These are phyloP conservation scores for Diospyros kaki DNA, from an alignment of 148 eudicot genomes.

Conservation along the genomic window DNA sequence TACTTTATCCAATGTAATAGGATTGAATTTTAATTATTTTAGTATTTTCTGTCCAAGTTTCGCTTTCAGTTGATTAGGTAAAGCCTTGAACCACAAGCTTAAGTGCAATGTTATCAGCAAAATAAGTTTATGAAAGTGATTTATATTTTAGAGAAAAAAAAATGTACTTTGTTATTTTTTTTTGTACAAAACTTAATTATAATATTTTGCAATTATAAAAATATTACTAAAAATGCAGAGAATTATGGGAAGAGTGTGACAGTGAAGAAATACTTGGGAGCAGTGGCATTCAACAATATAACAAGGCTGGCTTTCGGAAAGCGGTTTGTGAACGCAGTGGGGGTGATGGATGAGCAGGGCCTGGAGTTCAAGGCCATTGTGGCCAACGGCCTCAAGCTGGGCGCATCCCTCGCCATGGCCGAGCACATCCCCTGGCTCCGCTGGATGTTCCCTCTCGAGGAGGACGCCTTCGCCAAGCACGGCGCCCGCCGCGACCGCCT, in stretches of 20 bases:
- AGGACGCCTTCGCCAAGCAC: constrained; percentile 48
- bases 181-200: no score
- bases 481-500: constrained; percentile 47
- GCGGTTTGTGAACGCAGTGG: constrained; percentile 61
- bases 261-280: constrained; percentile 57
- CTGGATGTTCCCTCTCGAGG: constrained; percentile 61
- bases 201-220: neutral
- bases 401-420: constrained; percentile 43
- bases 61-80: no score
- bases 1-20: no score
- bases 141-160: no score
- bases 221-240: constrained; percentile 28
- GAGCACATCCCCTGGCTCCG: constrained; percentile 72
- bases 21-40: no score
- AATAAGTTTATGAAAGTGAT: no score
- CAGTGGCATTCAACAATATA: constrained; percentile 84
- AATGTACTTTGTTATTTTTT: no score
- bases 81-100: no score
- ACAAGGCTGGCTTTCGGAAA: constrained; percentile 83
- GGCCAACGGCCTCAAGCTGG: constrained; percentile 43
- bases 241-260: constrained; percentile 48
- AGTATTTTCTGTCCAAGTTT: no score
- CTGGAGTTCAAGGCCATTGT: constrained; percentile 68
- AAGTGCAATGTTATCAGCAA: no score
- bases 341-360: constrained; percentile 65